Base-by-base conservation (phyloP, 2,329 filamentous ascomycete species). In the Leptographium wingfieldii region DNA sequence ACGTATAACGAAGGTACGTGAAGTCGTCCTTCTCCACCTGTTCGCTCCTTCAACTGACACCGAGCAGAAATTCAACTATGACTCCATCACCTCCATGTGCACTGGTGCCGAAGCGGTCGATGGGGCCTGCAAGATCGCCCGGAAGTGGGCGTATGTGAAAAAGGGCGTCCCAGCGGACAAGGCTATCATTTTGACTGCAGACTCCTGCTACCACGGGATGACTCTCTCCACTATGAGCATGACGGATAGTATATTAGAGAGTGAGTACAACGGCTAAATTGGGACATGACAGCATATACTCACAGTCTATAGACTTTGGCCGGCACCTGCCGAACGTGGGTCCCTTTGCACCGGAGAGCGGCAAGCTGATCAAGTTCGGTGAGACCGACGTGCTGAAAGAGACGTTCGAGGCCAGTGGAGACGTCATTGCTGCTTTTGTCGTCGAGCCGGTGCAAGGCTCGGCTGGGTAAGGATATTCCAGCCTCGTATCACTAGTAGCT, bases 81-180 rank as follows among this genome's bases (percentile, higher is more conserved):
- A 58, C 35, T 54, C 49, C 3, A 19, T 58, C 33, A 33, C 38
- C 16, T 49, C 57, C 57, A 58, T 58, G 57, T 58, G 57, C 49
- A 53, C 22, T 10, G 57, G 57, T 7, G 48, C 57, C 57, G 57
- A 58, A 51, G 49, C 35, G 5, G 48, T 53, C 33, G 57, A 58
- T 11, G 57, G 19, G 1, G 57, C 57, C 48, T 22, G 53, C 25
- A 58, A 58, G 49, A 38, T 58, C 12, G 57, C 57, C 22, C 57
- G 57, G 33, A 58, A 58, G 49, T 58, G 57, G 57, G 57, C 57
- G 3, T 58, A 58, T 25, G 33, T 54, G n/a, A 53, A 53, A n/a
- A 58, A 58, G 57, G 57, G 57, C 49, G 27, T 58, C 25, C 49
- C 48, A 16, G 14, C 57, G 5, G 49, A 58, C 48, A 40, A 46